Evolutionary conservation across 495 filamentous ascomycete genomes (phyloP).

Genomic region (Neurospora sp.): DNA sequence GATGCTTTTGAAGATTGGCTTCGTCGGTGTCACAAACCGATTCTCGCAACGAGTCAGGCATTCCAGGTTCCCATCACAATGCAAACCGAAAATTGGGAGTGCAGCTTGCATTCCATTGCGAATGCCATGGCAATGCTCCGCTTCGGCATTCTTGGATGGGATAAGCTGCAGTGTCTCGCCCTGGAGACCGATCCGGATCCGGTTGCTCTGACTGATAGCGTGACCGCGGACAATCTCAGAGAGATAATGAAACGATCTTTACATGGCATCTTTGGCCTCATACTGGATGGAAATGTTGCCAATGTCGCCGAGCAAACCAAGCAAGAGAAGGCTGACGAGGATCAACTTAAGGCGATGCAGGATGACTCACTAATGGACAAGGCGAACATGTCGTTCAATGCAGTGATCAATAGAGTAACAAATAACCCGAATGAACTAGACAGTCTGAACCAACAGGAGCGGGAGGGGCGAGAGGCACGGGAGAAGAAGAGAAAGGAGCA

Average conservation of each 20-base stretch:
- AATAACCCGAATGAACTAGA: background rate
- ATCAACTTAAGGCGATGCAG: background rate
- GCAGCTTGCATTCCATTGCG: conserved; percentile 8
- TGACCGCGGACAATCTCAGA: background rate
- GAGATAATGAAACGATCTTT: background rate
- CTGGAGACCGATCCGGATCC: background rate
- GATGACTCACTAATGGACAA: background rate
- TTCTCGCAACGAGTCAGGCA: background rate
- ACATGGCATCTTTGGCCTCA: background rate
- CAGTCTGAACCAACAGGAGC: background rate
- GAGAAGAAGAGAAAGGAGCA: background rate
- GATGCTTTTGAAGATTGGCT: background rate
- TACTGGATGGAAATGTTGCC: background rate
- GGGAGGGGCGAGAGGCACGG: background rate
- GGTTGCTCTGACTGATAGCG: background rate
- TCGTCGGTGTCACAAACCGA: too few relatives aligned
- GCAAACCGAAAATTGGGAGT: conserved; percentile 6
- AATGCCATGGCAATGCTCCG: conserved; percentile 11
- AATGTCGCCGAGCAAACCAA: background rate
- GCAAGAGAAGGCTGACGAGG: background rate
- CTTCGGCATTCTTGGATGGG: conserved; percentile 11
- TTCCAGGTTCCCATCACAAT: background rate
- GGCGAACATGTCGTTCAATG: background rate
- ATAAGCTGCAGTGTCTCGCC: background rate
- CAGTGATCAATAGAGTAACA: background rate